phyloP scores from a whole-genome alignment of 2,329 filamentous ascomycete genomes.

The Didymella sp. region DNA sequence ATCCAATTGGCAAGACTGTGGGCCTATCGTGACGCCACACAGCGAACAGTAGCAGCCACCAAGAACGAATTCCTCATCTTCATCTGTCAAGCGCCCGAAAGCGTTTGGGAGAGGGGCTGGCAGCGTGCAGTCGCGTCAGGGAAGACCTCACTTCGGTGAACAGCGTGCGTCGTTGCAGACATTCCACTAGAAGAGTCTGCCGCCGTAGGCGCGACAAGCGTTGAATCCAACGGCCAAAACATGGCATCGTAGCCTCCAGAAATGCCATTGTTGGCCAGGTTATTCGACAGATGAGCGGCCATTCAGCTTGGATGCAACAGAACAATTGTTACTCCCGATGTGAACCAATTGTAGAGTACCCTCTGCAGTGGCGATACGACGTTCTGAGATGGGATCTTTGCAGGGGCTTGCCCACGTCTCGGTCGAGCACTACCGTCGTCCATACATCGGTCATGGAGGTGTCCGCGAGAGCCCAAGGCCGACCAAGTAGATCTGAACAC shows the following conservation, averaged over 20 bases:
- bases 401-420: background rate
- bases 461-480: background rate
- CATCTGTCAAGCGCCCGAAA: background rate
- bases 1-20: conserved; percentile 2
- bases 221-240: background rate
- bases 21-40: background rate
- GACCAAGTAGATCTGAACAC: background rate
- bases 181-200: background rate
- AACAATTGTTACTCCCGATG: background rate
- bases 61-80: conserved; percentile 3
- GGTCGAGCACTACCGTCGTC: background rate
- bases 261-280: background rate
- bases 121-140: background rate
- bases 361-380: background rate
- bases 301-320: too few species aligned
- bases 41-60: background rate
- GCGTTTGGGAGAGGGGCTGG: background rate
- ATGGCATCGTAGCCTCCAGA: background rate
- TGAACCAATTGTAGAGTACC: background rate
- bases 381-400: background rate
- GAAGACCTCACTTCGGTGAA: background rate
- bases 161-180: background rate
- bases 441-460: background rate
- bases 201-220: background rate
- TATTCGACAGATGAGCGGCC: too few species aligned